Evolutionary conservation across 2,329 filamentous ascomycete species (phyloP).

Genomic region (Fusarium piperis): DNA sequence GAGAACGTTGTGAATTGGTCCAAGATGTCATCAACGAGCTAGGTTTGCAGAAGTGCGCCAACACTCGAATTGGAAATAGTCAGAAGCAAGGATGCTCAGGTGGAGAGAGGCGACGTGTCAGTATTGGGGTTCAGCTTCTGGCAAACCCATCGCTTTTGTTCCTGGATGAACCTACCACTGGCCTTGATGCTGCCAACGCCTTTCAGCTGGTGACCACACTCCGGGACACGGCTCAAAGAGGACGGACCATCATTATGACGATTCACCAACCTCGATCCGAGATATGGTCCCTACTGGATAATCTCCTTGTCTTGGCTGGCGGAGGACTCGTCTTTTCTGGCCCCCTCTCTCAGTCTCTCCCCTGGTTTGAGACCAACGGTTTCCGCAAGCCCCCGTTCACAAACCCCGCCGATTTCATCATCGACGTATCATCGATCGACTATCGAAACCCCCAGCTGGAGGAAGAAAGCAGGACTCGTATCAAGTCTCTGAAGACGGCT

Average conservation of each 20-base stretch:
- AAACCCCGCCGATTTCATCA: constrained; percentile 80
- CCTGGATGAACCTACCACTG: constrained; percentile 82
- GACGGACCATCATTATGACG: constrained; percentile 76
- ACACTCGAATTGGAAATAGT: constrained; percentile 77
- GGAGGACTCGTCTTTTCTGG: constrained; percentile 77
- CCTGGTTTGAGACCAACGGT: constrained; percentile 71
- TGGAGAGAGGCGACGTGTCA: constrained; percentile 79
- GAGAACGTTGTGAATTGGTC: constrained; percentile 70
- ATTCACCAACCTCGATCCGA: constrained; percentile 83
- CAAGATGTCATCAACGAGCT: constrained; percentile 81
- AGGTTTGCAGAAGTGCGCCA: constrained; percentile 79
- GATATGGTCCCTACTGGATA: constrained; percentile 83
- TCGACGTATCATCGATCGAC: constrained; percentile 79
- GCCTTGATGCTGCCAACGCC: constrained; percentile 79
- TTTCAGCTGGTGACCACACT: constrained; percentile 77
- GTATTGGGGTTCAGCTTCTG: constrained; percentile 80
- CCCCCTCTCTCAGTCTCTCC: constrained; percentile 63
- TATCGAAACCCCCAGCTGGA: constrained; percentile 75
- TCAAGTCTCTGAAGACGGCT: constrained; percentile 67
- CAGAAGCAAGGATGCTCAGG: constrained; percentile 80
- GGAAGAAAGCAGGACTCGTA: constrained; percentile 64
- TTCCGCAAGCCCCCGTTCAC: constrained; percentile 74
- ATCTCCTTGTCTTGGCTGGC: constrained; percentile 72
- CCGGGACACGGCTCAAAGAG: constrained; percentile 72
- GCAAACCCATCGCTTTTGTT: constrained; percentile 82